Evolutionary conservation across 495 filamentous ascomycete species (phyloP).

Genomic region (Podospora bellae-mahoneyi): DNA sequence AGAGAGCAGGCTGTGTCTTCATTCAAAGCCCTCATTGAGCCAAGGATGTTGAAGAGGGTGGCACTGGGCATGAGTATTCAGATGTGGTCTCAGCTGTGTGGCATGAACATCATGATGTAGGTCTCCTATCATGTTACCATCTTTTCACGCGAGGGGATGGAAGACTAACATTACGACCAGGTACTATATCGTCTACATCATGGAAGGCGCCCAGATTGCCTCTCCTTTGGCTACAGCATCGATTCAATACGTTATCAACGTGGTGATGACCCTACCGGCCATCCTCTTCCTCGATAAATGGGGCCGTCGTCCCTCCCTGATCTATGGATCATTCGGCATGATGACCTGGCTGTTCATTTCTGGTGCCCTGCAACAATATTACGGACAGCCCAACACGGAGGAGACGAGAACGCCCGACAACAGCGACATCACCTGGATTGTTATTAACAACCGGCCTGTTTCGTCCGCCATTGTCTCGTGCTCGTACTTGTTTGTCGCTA

Average conservation of each 20-base stretch:
- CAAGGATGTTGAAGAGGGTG: constrained; percentile 65
- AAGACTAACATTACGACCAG: constrained; percentile 27
- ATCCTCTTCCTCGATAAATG: constrained; percentile 74
- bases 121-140: constrained; percentile 10
- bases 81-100: constrained; percentile 67
- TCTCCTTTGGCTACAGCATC: constrained; percentile 66
- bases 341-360: constrained; percentile 68
- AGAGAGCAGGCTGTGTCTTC: constrained; percentile 54
- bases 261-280: constrained; percentile 60
- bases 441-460: constrained; percentile 47
- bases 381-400: constrained; percentile 50
- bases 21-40: constrained; percentile 57
- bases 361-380: constrained; percentile 58
- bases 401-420: constrained; percentile 31
- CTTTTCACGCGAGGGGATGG: neutral
- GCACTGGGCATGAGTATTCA: constrained; percentile 69
- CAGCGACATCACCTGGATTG: constrained; percentile 55
- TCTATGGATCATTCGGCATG: constrained; percentile 75
- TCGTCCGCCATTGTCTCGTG: constrained; percentile 59
- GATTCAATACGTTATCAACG: constrained; percentile 77
- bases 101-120: constrained; percentile 71
- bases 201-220: constrained; percentile 62
- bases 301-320: constrained; percentile 69
- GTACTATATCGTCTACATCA: constrained; percentile 75
- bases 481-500: constrained; percentile 71